These are phyloP conservation scores for Lagenaria siceraria DNA, from an alignment of 306 rosid species.

Conservation along the genomic window DNA sequence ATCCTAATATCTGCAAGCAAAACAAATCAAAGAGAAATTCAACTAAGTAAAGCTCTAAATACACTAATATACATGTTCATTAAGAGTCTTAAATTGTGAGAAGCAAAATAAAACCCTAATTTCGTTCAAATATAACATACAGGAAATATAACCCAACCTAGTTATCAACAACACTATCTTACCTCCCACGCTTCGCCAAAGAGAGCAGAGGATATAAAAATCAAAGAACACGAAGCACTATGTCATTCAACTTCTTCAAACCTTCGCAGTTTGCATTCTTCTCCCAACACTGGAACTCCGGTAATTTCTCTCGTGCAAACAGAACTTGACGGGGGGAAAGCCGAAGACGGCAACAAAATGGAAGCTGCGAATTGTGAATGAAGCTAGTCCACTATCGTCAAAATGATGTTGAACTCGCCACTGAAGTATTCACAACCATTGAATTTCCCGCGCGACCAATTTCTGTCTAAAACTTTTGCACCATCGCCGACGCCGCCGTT, in stretches of 20 bases:
- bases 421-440: background rate
- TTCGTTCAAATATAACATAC: background rate
- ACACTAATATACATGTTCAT: background rate
- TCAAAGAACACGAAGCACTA: background rate
- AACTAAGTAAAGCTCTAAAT: background rate
- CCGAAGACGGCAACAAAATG: background rate
- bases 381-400: background rate
- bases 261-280: background rate
- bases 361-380: background rate
- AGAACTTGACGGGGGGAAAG: background rate
- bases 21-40: background rate
- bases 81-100: background rate
- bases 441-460: background rate
- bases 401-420: background rate
- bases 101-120: background rate
- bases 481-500: background rate
- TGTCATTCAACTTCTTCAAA: background rate
- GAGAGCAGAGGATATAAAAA: background rate
- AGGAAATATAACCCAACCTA: background rate
- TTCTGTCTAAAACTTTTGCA: background rate
- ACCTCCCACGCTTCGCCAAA: background rate
- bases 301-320: background rate
- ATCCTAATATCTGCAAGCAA: slow-evolving; percentile 7
- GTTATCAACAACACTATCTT: background rate
- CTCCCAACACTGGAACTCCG: background rate